Conservation (phyloP, 2,329 filamentous ascomycete genomes). For the Trichoderma sp. region DNA sequence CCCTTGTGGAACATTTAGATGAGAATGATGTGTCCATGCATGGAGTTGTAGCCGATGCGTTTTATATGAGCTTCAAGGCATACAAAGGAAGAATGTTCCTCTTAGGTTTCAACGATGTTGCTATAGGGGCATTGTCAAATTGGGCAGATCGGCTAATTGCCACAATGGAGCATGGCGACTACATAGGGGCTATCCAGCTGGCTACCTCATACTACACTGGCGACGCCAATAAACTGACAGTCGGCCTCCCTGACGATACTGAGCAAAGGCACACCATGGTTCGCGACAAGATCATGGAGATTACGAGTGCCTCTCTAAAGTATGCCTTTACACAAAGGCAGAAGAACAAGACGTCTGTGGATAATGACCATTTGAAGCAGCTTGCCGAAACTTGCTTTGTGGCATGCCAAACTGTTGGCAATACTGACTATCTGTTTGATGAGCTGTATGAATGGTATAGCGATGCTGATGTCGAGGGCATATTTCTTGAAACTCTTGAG, state of each 20-base stretch:
- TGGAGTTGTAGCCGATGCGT: conserved; percentile 93
- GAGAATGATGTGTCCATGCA: conserved; percentile 88
- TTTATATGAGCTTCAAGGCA: conserved; percentile 94
- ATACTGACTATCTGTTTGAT: conserved; percentile 84
- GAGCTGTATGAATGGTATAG: conserved; percentile 90
- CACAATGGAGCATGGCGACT: conserved; percentile 95
- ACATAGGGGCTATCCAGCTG: conserved; percentile 84
- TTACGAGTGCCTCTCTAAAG: conserved; percentile 87
- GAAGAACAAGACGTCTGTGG: conserved; percentile 44
- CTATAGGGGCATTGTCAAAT: conserved; percentile 88
- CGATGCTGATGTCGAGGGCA: conserved; percentile 66
- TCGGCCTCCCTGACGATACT: conserved; percentile 86
- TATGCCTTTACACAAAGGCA: conserved; percentile 75
- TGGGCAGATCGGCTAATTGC: conserved; percentile 94
- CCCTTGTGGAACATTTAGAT: conserved; percentile 81
- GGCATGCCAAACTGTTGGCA: conserved; percentile 74
- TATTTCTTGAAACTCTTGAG: conserved; percentile 87
- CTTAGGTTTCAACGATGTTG: conserved; percentile 89
- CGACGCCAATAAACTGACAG: conserved; percentile 87
- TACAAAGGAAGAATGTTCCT: conserved; percentile 94
- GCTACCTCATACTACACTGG: conserved; percentile 92
- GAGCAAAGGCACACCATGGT: conserved; percentile 75
- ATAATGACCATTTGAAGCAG: conserved; percentile 66
- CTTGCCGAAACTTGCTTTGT: conserved; percentile 80
- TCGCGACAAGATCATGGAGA: conserved; percentile 83